A percentile compares a stretch with the other conserved stretches of the same genome.
phyloP scores from a whole-genome alignment of 768 basidiomycete species.

The Psilocybe tampanensis region DNA sequence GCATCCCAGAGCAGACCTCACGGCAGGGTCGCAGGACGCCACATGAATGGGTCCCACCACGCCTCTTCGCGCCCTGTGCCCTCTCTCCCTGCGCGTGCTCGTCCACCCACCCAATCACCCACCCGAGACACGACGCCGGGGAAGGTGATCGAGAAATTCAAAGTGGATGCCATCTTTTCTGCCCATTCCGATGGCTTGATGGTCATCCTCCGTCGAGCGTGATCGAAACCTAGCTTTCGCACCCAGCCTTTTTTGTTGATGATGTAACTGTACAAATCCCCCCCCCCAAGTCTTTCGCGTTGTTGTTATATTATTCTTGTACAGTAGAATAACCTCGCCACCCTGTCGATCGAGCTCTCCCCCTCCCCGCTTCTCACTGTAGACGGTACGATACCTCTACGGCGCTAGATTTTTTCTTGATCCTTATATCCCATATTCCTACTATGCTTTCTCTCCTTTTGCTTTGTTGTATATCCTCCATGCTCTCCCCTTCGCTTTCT shows the following conservation, averaged over 20 bases:
- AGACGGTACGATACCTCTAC: not conserved
- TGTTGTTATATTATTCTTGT: not conserved
- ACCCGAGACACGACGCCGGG: slow-evolving; percentile 13
- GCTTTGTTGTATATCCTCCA: not conserved
- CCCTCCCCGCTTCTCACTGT: not conserved
- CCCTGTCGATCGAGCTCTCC: not conserved
- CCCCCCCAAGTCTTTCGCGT: not conserved
- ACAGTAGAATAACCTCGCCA: not conserved
- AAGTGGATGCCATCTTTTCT: slow-evolving; percentile 82
- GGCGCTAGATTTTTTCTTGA: not conserved
- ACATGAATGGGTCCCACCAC: not conserved
- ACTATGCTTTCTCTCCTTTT: not conserved
- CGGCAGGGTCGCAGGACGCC: not conserved
- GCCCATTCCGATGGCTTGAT: slow-evolving; percentile 85
- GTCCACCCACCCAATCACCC: slow-evolving; percentile 7
- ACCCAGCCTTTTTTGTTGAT: too few relatives aligned
- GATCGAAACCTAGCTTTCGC: not conserved
- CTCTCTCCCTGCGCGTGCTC: not conserved
- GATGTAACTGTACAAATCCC: not conserved
- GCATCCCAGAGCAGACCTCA: slow-evolving; percentile 21
- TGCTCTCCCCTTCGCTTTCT: not conserved
- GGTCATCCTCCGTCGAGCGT: slow-evolving; percentile 68
- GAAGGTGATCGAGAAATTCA: slow-evolving; percentile 41
- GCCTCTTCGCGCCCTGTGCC: slow-evolving; percentile 3
- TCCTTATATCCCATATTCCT: not conserved